Evolutionary conservation across 345 rosid species (phyloP).

Genomic region (Rhodamnia argentea): DNA sequence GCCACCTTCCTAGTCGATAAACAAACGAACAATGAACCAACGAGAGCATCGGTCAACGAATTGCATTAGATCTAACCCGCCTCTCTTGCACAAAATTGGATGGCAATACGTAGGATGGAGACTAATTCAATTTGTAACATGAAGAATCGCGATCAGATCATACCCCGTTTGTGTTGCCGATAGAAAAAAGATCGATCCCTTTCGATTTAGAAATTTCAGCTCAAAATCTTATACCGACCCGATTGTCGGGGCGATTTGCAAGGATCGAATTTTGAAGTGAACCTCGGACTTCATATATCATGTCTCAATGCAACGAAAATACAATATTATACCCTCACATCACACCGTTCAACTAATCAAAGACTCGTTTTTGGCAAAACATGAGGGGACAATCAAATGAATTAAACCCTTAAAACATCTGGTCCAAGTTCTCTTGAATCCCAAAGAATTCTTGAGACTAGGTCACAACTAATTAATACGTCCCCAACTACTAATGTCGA

Average conservation of each 20-base stretch:
- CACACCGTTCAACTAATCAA: fast-evolving
- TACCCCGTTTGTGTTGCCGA: neutral
- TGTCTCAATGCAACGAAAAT: neutral
- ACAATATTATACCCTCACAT: neutral
- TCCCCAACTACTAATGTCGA: neutral
- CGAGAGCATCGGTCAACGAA: neutral
- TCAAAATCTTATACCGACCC: fast-evolving
- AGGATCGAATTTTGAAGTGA: neutral
- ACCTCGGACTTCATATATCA: neutral
- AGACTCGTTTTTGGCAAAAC: neutral
- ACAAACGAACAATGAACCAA: too few relatives aligned
- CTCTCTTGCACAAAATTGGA: neutral
- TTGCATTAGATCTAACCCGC: neutral
- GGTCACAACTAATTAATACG: neutral
- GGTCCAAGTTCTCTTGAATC: neutral
- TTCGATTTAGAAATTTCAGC: fast-evolving
- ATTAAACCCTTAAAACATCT: too few relatives aligned
- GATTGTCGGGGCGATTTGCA: fast-evolving
- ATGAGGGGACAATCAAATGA: neutral
- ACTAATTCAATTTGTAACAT: neutral
- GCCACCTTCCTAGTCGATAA: neutral
- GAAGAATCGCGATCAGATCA: fast-evolving
- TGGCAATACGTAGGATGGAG: neutral
- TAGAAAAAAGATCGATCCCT: fast-evolving
- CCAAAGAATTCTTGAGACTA: neutral